phyloP scores from a whole-genome alignment of 1,139 yeast genomes.

The Blastobotrys indianensis region DNA sequence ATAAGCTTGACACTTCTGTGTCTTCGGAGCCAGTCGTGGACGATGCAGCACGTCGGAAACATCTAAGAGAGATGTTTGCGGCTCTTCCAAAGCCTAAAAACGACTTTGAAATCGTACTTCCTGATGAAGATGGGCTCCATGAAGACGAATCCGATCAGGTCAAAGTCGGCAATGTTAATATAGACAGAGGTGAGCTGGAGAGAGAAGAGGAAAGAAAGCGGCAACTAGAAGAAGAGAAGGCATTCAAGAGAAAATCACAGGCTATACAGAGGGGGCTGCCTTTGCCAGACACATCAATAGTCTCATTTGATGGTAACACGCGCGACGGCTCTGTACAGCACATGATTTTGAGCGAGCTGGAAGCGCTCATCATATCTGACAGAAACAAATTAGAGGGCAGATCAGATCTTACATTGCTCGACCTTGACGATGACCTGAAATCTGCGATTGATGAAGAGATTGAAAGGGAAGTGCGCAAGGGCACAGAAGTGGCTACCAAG shows the following conservation, averaged over 20 bases:
- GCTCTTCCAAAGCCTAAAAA: conserved; percentile 53
- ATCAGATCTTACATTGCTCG: conserved; percentile 30
- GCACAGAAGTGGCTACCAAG: background rate
- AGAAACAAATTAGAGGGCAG: conserved; percentile 33
- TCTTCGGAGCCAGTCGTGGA: background rate
- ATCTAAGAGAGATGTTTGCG: conserved; percentile 1
- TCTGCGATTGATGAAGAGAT: conserved; percentile 34
- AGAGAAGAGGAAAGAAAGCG: conserved; percentile 22
- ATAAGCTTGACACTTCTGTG: background rate
- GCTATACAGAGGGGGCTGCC: conserved; percentile 47
- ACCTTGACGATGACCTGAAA: conserved; percentile 39
- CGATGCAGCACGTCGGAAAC: background rate
- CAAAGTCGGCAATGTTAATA: conserved; percentile 13
- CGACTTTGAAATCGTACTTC: conserved; percentile 48
- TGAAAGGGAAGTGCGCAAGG: conserved; percentile 24
- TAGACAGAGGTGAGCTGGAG: conserved; percentile 37
- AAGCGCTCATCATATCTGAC: conserved; percentile 45
- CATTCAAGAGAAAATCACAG: conserved; percentile 41
- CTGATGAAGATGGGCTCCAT: conserved; percentile 28
- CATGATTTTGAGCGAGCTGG: conserved; percentile 37
- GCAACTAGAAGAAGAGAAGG: conserved; percentile 21
- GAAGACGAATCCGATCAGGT: conserved; percentile 9
- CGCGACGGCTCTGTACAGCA: background rate
- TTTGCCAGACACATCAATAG: conserved; percentile 37
- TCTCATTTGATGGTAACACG: conserved; percentile 18